A percentile compares a stretch with the other conserved stretches of the same genome.
Evolutionary conservation across 73 alveolate genomes (phyloP).

Genomic region (Effrenium voratum): DNA sequence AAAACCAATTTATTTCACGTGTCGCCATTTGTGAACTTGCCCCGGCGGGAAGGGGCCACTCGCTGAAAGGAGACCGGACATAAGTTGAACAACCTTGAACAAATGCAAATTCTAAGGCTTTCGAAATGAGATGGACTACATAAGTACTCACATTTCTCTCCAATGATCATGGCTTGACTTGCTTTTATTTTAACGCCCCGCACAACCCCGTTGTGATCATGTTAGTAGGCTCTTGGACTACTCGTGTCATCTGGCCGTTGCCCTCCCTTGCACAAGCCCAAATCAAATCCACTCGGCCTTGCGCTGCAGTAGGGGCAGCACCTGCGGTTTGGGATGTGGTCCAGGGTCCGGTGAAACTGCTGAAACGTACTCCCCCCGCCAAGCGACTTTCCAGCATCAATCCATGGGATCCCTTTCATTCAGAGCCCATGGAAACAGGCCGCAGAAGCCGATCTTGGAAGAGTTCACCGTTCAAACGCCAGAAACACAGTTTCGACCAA

Average conservation of each 20-base stretch:
- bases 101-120: neutral
- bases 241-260: neutral
- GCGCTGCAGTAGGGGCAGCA: constrained; percentile 23
- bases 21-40: too few species aligned
- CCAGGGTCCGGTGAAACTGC: neutral
- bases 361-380: neutral
- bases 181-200: neutral
- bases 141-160: neutral
- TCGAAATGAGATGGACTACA: too few species aligned
- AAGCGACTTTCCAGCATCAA: neutral
- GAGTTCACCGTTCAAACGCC: neutral
- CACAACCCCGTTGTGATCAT: neutral
- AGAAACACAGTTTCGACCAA: too few species aligned
- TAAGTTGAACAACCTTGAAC: too few species aligned
- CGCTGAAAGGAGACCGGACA: too few species aligned
- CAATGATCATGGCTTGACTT: neutral
- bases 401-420: neutral
- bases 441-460: neutral
- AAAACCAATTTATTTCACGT: too few species aligned
- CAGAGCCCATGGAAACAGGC: neutral
- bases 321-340: neutral
- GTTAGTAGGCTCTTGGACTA: neutral
- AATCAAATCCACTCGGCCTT: neutral
- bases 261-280: neutral
- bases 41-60: too few species aligned